Percentiles rank a stretch among this genome's conserved stretches.
Evolutionary conservation across 2,329 filamentous ascomycete genomes (phyloP).

Genomic region (Trichoderma hamatum): DNA sequence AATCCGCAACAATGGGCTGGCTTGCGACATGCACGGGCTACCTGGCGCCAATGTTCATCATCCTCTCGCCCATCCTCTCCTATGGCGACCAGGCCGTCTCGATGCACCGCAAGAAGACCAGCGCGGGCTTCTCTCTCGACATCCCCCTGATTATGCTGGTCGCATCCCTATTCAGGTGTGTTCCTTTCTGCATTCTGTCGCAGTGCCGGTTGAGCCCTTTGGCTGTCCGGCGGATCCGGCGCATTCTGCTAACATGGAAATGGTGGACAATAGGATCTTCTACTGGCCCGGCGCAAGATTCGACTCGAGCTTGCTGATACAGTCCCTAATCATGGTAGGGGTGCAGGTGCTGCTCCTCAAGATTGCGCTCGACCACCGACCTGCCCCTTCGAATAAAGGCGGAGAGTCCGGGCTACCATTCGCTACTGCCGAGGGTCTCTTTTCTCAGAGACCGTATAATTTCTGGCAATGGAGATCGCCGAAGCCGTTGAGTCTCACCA

Average conservation of each 20-base stretch:
- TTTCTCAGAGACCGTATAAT: slow-evolving; percentile 65
- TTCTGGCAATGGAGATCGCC: slow-evolving; percentile 83
- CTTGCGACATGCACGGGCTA: slow-evolving; percentile 56
- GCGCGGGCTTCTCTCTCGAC: slow-evolving; percentile 70
- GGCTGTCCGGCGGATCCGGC: not conserved
- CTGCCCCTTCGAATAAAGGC: slow-evolving; percentile 60
- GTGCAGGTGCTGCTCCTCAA: slow-evolving; percentile 68
- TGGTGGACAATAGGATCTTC: slow-evolving; percentile 56
- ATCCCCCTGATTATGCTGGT: slow-evolving; percentile 74
- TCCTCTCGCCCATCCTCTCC: slow-evolving; percentile 65
- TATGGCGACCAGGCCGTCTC: slow-evolving; percentile 68
- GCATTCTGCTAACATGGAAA: slow-evolving; percentile 29
- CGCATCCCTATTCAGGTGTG: slow-evolving; percentile 65
- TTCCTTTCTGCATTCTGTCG: not conserved
- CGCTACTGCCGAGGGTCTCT: slow-evolving; percentile 48
- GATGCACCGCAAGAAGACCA: slow-evolving; percentile 66
- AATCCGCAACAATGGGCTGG: slow-evolving; percentile 42
- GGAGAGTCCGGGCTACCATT: slow-evolving; percentile 67
- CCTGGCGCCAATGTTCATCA: slow-evolving; percentile 64
- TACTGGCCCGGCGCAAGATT: slow-evolving; percentile 70
- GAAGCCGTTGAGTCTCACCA: slow-evolving; percentile 57
- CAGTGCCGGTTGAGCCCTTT: not conserved
- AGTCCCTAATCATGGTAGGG: slow-evolving; percentile 66
- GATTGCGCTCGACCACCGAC: slow-evolving; percentile 69
- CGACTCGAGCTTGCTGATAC: slow-evolving; percentile 64